Conservation (phyloP, 2,329 filamentous ascomycete genomes). For the Curvularia hawaiiensis region DNA sequence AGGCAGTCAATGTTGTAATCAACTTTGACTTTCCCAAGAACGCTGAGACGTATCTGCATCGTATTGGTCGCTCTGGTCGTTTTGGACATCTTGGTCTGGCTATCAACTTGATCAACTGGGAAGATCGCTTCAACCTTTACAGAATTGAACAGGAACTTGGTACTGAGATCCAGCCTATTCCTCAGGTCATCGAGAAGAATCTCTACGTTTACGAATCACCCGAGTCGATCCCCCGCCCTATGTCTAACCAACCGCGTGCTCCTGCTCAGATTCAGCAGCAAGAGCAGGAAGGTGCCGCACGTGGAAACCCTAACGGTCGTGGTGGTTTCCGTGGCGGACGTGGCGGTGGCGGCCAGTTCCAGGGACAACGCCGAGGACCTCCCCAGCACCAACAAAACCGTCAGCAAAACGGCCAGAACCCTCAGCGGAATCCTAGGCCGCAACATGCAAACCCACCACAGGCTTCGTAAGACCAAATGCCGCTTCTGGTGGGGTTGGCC, state of each 20-base stretch:
- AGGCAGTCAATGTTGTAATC: constrained; percentile 99
- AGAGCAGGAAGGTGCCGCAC: constrained; percentile 34
- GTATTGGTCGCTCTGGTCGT: constrained; percentile 95
- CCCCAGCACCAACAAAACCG: constrained; percentile 38
- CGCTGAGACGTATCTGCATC: constrained; percentile 96
- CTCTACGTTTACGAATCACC: constrained; percentile 98
- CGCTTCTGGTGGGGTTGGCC: constrained; percentile 16
- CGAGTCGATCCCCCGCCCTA: constrained; percentile 88
- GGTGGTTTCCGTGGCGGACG: constrained; percentile 43
- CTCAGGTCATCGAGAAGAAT: constrained; percentile 91
- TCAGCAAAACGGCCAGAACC: constrained; percentile 44
- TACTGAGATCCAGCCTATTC: constrained; percentile 97
- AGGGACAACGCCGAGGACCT: constrained; percentile 37
- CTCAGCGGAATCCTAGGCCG: constrained; percentile 43
- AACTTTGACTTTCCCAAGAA: constrained; percentile 99
- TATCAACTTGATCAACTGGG: constrained; percentile 99
- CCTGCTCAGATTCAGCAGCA: constrained; percentile 36
- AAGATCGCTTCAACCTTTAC: constrained; percentile 98
- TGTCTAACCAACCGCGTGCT: constrained; percentile 57
- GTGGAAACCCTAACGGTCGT: constrained; percentile 30
- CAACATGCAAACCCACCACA: constrained; percentile 42
- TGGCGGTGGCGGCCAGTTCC: constrained; percentile 43
- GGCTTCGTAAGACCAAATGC: constrained; percentile 16
- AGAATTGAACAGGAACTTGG: constrained; percentile 97
- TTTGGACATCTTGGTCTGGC: constrained; percentile 97